phyloP scores from a whole-genome alignment of 768 basidiomycete species.

The Trametes cubensis region DNA sequence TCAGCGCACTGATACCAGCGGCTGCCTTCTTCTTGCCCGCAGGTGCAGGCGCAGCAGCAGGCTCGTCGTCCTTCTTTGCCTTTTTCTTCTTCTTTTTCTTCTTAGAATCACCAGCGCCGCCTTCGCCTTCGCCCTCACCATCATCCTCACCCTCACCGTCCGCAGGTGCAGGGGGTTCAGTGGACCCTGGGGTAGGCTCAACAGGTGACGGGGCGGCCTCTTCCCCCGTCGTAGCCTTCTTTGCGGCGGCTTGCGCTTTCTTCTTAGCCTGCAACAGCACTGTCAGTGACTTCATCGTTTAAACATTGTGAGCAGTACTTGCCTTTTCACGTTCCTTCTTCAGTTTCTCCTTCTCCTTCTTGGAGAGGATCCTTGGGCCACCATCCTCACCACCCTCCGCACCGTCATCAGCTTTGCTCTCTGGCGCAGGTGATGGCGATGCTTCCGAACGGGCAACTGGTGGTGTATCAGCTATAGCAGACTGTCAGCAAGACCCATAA shows the following conservation, averaged over 20 bases:
- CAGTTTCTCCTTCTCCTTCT: constrained; percentile 95
- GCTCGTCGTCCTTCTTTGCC: constrained; percentile 71
- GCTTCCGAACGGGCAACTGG: constrained; percentile 36
- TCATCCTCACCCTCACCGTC: constrained; percentile 58
- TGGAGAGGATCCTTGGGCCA: constrained; percentile 74
- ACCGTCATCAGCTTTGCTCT: constrained; percentile 28
- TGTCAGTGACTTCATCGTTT: neutral
- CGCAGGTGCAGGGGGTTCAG: constrained; percentile 33
- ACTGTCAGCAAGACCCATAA: neutral
- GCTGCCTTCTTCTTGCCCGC: constrained; percentile 68
- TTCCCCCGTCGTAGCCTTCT: constrained; percentile 50
- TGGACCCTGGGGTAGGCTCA: constrained; percentile 35
- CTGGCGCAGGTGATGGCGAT: constrained; percentile 35
- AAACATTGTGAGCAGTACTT: neutral
- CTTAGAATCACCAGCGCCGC: constrained; percentile 49
- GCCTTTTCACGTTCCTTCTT: constrained; percentile 99
- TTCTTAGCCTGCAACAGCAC: constrained; percentile 73
- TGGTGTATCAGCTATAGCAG: neutral
- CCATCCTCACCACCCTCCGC: constrained; percentile 51
- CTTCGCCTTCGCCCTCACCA: constrained; percentile 66
- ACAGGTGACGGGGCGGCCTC: constrained; percentile 37
- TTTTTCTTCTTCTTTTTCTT: constrained; percentile 85
- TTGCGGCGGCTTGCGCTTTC: constrained; percentile 90
- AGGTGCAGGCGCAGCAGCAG: constrained; percentile 49
- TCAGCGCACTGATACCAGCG: constrained; percentile 76